Conservation (phyloP, 257 asterid genomes). For the Salvia miltiorrhiza region DNA sequence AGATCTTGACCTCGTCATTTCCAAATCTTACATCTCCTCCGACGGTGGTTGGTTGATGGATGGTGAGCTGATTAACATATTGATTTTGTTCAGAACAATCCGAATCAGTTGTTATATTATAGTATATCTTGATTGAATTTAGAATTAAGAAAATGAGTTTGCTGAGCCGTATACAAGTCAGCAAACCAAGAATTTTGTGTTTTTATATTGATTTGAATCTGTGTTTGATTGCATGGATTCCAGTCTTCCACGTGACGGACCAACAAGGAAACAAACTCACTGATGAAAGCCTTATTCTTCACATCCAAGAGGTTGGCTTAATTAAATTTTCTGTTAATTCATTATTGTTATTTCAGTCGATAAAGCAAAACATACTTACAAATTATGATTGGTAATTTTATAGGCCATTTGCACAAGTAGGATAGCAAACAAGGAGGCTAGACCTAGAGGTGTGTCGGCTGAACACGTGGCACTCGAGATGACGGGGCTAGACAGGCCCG, state of each 20-base stretch:
- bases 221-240: constrained; percentile 32
- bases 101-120: neutral
- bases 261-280: constrained; percentile 67
- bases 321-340: neutral
- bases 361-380: neutral
- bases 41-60: constrained; percentile 99
- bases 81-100: neutral
- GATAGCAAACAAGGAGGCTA: constrained; percentile 25
- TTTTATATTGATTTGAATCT: constrained; percentile 14
- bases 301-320: constrained; percentile 70
- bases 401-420: constrained; percentile 62
- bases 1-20: constrained; percentile 76
- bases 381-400: too few species aligned
- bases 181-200: constrained; percentile 16
- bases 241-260: constrained; percentile 90
- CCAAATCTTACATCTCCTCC: constrained; percentile 84
- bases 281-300: constrained; percentile 48
- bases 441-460: constrained; percentile 33
- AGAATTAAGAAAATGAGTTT: neutral
- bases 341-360: neutral
- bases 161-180: constrained; percentile 18
- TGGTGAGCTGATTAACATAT: constrained; percentile 42
- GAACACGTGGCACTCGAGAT: constrained; percentile 73
- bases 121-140: neutral
- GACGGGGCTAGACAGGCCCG: constrained; percentile 80